phyloP scores from a whole-genome alignment of 345 rosid species.

The Hevea brasiliensis region DNA sequence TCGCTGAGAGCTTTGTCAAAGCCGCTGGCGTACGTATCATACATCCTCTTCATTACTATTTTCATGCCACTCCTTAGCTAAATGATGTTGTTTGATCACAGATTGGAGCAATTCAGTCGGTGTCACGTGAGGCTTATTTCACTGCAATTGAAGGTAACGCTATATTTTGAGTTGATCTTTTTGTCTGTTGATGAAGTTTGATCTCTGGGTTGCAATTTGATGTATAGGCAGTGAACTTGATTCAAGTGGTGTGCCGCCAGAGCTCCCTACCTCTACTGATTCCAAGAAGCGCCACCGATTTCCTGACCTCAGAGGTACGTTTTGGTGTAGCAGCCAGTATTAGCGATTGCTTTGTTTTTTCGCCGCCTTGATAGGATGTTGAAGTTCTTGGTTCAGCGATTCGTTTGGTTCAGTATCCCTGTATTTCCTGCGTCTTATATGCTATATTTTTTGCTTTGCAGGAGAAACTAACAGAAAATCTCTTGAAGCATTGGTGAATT shows the following conservation, averaged over 20 bases:
- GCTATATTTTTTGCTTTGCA: constrained; percentile 26
- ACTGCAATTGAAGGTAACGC: constrained; percentile 57
- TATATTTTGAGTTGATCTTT: neutral
- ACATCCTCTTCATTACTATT: neutral
- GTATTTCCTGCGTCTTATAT: neutral
- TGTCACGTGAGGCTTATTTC: constrained; percentile 71
- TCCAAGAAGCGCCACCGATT: constrained; percentile 43
- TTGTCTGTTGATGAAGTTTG: neutral
- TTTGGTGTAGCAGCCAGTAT: too few relatives aligned
- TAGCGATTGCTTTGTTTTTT: too few relatives aligned
- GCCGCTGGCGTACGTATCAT: constrained; percentile 65
- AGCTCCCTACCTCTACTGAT: constrained; percentile 30
- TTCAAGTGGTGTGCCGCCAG: constrained; percentile 42
- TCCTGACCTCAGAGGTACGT: constrained; percentile 66
- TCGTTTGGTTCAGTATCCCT: too few relatives aligned
- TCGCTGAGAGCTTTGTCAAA: constrained; percentile 83
- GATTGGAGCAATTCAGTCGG: constrained; percentile 91
- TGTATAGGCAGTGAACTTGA: constrained; percentile 50
- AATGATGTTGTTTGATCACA: constrained; percentile 14
- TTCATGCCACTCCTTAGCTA: neutral
- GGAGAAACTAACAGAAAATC: constrained; percentile 75
- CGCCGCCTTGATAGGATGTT: too few relatives aligned
- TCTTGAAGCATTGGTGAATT: constrained; percentile 80
- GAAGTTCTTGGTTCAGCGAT: too few relatives aligned
- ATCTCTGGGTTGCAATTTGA: neutral